Percentiles rank a stretch among this genome's conserved stretches.
Conservation (phyloP, 208 protist species). For the Acanthamoeba triangularis region DNA sequence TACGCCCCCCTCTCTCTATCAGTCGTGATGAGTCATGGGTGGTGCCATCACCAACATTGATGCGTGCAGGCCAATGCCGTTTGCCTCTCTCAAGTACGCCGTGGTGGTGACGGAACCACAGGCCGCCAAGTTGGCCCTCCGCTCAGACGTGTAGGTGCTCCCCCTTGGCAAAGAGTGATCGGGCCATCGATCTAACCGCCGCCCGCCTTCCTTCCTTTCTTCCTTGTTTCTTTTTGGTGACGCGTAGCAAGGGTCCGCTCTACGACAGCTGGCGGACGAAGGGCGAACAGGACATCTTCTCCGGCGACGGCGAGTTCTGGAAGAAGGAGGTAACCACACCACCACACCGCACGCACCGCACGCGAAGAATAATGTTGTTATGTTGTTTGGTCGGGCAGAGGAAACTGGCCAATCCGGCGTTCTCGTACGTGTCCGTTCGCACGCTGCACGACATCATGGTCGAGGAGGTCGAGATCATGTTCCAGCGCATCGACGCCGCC, state of each 20-base stretch:
- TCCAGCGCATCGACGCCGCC: slow-evolving; percentile 11
- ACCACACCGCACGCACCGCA: not conserved
- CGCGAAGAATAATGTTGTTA: not conserved
- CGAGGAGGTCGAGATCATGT: slow-evolving; percentile 30
- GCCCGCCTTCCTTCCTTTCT: not conserved
- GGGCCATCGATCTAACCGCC: no score
- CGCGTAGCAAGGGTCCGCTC: slow-evolving; percentile 3
- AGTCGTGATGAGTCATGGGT: not conserved
- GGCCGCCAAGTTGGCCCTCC: not conserved
- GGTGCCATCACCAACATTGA: not conserved
- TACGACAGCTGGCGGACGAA: slow-evolving; percentile 38
- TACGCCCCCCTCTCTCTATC: not conserved
- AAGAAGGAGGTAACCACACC: slow-evolving; percentile 14
- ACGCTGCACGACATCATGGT: slow-evolving; percentile 56
- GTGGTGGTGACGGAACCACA: slow-evolving; percentile 34
- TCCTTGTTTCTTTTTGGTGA: not conserved
- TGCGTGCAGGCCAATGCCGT: not conserved
- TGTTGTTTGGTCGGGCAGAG: not conserved
- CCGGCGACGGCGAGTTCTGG: slow-evolving; percentile 30
- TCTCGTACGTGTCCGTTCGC: slow-evolving; percentile 3
- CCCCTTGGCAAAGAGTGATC: not conserved
- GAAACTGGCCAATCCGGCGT: slow-evolving; percentile 7
- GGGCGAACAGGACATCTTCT: slow-evolving; percentile 43
- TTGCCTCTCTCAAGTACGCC: not conserved
- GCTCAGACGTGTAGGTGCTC: not conserved